Percentiles rank a stretch among this genome's conserved stretches.
Evolutionary conservation across 1,284 basidiomycete species (phyloP).

Genomic region (Fomitiporia mediterranea): DNA sequence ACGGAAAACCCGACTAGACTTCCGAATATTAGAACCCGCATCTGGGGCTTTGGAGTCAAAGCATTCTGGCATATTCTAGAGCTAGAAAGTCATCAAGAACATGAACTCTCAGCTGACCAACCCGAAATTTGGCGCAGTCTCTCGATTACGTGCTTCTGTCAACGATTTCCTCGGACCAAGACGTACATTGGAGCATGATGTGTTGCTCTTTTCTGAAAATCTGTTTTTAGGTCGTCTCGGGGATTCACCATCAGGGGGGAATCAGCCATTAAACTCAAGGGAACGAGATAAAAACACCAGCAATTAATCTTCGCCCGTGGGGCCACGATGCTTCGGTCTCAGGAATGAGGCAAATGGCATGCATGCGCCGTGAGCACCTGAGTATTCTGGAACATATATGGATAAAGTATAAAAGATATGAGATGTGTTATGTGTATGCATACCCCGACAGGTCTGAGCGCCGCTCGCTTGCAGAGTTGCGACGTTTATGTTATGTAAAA

Average conservation of each 20-base stretch:
- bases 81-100: neutral
- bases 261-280: too few relatives aligned
- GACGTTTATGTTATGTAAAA: neutral
- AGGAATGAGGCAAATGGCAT: too few relatives aligned
- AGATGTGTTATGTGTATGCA: neutral
- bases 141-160: neutral
- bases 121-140: slow-evolving; percentile 1
- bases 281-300: too few relatives aligned
- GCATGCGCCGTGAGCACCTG: too few relatives aligned
- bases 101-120: neutral
- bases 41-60: neutral
- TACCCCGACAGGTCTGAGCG: neutral
- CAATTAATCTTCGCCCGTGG: too few relatives aligned
- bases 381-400: too few relatives aligned
- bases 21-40: neutral
- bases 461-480: neutral
- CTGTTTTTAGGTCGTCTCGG: too few relatives aligned
- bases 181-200: neutral
- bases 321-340: too few relatives aligned
- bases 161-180: neutral
- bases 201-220: too few relatives aligned
- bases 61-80: slow-evolving; percentile 1
- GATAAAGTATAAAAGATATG: too few relatives aligned
- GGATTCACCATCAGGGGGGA: too few relatives aligned
- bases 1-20: neutral